Conservation (phyloP, 768 basidiomycete species). For the Rhodotorula babjevae region DNA sequence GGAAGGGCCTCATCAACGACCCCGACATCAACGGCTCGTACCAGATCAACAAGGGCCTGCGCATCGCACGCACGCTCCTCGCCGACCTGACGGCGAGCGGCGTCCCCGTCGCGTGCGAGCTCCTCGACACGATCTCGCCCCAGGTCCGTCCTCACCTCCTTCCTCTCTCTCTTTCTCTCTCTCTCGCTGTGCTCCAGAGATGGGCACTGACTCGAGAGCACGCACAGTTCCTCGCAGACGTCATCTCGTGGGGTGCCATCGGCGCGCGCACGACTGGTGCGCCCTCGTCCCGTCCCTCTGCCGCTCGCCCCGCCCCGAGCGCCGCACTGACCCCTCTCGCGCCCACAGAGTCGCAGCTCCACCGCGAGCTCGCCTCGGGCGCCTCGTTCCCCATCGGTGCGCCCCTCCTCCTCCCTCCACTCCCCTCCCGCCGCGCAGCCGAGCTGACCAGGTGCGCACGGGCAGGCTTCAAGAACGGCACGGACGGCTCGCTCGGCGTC, state of each 20-base stretch:
- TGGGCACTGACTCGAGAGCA: no score
- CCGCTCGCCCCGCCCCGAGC: rapidly evolving
- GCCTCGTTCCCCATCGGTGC: conserved; percentile 83
- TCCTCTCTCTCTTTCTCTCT: not conserved
- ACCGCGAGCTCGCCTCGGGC: conserved; percentile 91
- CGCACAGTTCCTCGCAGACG: conserved; percentile 46
- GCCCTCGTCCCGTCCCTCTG: not conserved
- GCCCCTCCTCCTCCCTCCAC: not conserved
- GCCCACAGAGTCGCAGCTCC: conserved; percentile 74
- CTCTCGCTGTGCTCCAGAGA: no score
- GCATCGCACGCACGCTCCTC: conserved; percentile 77
- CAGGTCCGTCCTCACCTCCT: conserved; percentile 14
- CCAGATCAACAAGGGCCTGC: conserved; percentile 94
- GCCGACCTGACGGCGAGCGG: conserved; percentile 85
- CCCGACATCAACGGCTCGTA: conserved; percentile 92
- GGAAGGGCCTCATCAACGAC: conserved; percentile 74
- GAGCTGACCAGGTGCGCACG: no score
- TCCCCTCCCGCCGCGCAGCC: not conserved
- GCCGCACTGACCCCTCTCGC: not conserved
- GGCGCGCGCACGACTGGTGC: conserved; percentile 80
- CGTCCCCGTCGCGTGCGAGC: conserved; percentile 87
- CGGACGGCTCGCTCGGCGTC: conserved; percentile 79
- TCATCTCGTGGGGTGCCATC: conserved; percentile 90
- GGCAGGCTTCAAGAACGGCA: conserved; percentile 97
- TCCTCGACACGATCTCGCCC: conserved; percentile 63